Evolutionary conservation across 23 red algal species (phyloP).

Genomic region (Cyanidioschyzon merolae): DNA sequence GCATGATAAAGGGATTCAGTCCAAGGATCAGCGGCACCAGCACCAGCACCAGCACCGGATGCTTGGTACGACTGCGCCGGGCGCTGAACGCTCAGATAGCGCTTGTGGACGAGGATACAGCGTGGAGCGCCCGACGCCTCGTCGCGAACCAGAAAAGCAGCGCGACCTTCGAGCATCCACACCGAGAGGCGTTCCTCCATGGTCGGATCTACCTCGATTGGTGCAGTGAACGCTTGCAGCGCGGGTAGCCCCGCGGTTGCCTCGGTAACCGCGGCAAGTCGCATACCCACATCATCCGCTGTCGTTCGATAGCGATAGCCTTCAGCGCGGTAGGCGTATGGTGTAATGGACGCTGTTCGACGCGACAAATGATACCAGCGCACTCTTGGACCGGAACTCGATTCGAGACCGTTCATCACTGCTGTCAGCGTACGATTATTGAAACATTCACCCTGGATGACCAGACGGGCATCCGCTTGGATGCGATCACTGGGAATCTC

Average conservation of each 20-base stretch:
- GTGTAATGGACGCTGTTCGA: background rate
- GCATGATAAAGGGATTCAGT: background rate
- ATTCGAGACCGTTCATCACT: background rate
- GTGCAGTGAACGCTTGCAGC: slow-evolving; percentile 14
- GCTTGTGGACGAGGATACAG: slow-evolving; percentile 10
- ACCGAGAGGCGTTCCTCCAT: slow-evolving; percentile 22
- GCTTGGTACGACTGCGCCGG: background rate
- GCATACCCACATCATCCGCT: slow-evolving; percentile 25
- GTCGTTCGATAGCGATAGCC: slow-evolving; percentile 22
- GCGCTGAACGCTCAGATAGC: slow-evolving; percentile 18
- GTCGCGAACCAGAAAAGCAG: slow-evolving; percentile 22
- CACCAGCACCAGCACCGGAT: background rate
- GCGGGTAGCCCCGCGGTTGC: background rate
- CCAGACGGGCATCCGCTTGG: background rate
- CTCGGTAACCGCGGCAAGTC: slow-evolving; percentile 12
- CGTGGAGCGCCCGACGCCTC: slow-evolving; percentile 16
- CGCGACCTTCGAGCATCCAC: slow-evolving; percentile 24
- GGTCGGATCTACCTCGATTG: slow-evolving; percentile 11
- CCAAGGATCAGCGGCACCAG: background rate
- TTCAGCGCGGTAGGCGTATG: slow-evolving; percentile 15
- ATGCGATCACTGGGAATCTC: too few species aligned
- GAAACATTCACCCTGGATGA: background rate
- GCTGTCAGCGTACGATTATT: slow-evolving; percentile 7
- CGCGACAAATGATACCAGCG: slow-evolving; percentile 25
- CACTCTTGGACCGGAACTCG: background rate